phyloP scores from a whole-genome alignment of 176 grass and related monocot species.

The Cenchrus americanus region DNA sequence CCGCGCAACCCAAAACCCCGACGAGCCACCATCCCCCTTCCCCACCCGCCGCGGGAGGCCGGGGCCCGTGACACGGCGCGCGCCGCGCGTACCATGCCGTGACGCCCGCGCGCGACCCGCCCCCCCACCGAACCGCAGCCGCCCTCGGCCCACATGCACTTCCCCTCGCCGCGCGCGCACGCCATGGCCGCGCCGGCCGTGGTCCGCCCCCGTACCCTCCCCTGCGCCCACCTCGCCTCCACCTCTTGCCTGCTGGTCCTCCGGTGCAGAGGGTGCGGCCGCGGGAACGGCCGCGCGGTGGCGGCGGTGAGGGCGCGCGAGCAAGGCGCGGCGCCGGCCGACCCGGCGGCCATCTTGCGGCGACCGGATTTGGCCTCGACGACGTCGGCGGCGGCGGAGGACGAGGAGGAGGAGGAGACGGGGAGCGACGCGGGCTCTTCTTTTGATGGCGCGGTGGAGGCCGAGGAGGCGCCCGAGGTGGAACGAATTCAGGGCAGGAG shows the following conservation, averaged over 20 bases:
- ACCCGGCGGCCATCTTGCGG: constrained; percentile 59
- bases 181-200: constrained; percentile 34
- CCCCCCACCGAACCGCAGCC: neutral
- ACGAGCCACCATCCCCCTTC: neutral
- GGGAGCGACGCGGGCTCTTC: constrained; percentile 26
- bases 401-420: constrained; percentile 20
- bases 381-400: constrained; percentile 1
- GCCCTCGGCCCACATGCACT: constrained; percentile 33
- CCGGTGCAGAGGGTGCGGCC: constrained; percentile 18
- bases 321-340: constrained; percentile 39
- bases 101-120: constrained; percentile 23
- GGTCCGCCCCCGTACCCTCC: constrained; percentile 26
- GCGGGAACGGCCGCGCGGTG: constrained; percentile 38
- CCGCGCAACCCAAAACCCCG: neutral
- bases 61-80: constrained; percentile 24
- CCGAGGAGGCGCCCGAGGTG: constrained; percentile 14
- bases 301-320: constrained; percentile 45
- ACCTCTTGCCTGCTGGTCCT: constrained; percentile 1
- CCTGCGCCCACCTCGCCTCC: neutral
- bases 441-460: constrained; percentile 6
- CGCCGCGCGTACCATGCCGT: constrained; percentile 52
- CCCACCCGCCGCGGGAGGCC: constrained; percentile 14
- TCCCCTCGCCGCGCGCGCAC: constrained; percentile 37
- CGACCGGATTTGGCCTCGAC: constrained; percentile 53
- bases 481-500: constrained; percentile 15